Evolutionary conservation across 2,329 filamentous ascomycete genomes (phyloP).

Genomic region (Helicocarpus griseus): DNA sequence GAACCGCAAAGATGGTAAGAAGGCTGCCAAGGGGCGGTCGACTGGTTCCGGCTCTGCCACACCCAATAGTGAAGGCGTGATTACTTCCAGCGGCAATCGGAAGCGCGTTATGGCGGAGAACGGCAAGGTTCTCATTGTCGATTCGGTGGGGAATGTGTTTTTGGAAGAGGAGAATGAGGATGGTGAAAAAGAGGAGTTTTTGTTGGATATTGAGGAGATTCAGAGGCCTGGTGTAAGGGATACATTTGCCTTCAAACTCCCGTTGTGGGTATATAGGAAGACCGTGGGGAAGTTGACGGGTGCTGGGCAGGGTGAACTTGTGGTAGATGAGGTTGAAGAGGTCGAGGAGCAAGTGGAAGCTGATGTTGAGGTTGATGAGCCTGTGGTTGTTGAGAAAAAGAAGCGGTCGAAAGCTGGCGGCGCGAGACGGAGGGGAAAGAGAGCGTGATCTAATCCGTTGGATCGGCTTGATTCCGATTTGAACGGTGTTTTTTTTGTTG

Average conservation of each 20-base stretch:
- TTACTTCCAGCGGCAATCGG: constrained; percentile 62
- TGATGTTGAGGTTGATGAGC: neutral
- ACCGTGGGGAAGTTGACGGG: constrained; percentile 22
- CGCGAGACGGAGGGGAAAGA: neutral
- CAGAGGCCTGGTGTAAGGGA: constrained; percentile 65
- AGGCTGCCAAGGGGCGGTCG: constrained; percentile 29
- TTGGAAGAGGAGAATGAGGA: constrained; percentile 88
- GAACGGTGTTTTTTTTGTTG: neutral
- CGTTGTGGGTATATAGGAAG: constrained; percentile 58
- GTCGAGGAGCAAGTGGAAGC: neutral
- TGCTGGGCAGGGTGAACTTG: constrained; percentile 15
- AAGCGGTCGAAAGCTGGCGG: neutral
- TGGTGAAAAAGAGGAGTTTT: constrained; percentile 68
- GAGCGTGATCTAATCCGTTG: neutral
- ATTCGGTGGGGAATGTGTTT: constrained; percentile 84
- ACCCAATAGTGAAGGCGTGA: constrained; percentile 43
- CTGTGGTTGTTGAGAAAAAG: neutral
- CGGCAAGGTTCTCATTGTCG: constrained; percentile 87
- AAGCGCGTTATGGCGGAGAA: constrained; percentile 90
- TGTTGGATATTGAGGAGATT: constrained; percentile 85
- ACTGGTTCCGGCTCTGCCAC: constrained; percentile 45
- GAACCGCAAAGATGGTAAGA: constrained; percentile 54
- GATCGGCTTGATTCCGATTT: neutral
- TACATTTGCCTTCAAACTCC: constrained; percentile 72
- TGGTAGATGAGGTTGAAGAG: constrained; percentile 14